These are phyloP conservation scores for Benincasa hispida DNA, from an alignment of 306 rosid genomes.

Conservation along the genomic window DNA sequence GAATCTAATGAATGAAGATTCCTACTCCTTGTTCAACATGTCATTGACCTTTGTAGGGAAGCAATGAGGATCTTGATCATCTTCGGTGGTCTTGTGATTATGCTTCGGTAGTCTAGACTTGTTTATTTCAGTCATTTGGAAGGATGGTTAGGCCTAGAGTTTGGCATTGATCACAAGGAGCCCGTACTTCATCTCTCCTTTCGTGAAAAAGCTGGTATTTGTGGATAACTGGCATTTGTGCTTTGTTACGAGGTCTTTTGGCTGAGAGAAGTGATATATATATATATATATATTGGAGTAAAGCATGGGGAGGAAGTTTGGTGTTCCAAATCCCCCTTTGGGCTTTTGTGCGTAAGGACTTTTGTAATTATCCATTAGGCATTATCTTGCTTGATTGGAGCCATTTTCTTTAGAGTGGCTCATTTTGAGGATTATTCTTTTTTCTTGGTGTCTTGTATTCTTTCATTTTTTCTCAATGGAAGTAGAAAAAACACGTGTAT, in stretches of 20 bases:
- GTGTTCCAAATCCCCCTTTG: not conserved
- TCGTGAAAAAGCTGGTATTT: not conserved
- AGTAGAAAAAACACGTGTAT: not conserved
- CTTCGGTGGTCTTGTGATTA: not conserved
- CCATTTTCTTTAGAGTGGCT: not conserved
- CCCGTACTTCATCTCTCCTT: not conserved
- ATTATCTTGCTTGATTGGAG: not conserved
- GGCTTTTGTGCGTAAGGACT: not conserved
- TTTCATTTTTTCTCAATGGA: not conserved
- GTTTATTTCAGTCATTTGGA: not conserved
- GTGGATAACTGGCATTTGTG: not conserved
- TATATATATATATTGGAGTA: no score
- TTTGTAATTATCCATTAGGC: not conserved
- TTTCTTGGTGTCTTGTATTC: not conserved
- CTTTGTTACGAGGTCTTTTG: not conserved
- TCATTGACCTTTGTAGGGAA: not conserved
- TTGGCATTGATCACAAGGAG: not conserved
- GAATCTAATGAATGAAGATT: not conserved
- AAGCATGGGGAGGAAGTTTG: not conserved
- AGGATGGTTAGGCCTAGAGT: not conserved
- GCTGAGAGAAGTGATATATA: not conserved
- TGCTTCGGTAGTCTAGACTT: not conserved
- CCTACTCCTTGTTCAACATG: not conserved
- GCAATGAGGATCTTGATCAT: not conserved
- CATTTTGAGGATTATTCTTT: not conserved